Evolutionary conservation across 1,284 basidiomycete species (phyloP).

Genomic region (Pholiota adiposa): DNA sequence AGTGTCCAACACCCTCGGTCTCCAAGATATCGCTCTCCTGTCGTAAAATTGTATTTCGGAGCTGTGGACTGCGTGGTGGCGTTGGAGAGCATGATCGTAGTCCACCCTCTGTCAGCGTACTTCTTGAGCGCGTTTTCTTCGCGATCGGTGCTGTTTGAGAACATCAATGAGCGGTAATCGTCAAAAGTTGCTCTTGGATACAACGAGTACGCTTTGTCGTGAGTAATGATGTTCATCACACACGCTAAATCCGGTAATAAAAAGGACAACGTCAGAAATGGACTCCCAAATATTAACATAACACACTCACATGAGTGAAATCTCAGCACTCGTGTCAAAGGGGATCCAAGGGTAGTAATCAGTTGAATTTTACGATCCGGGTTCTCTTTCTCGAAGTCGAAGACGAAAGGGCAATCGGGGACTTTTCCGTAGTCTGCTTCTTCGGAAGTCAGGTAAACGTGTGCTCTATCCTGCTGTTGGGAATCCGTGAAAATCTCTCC

Average conservation of each 20-base stretch:
- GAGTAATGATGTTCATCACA: slow-evolving; percentile 7
- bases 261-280: background rate
- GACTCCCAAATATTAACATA: background rate
- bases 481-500: background rate
- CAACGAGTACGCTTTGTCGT: slow-evolving; percentile 2
- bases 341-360: slow-evolving; percentile 30
- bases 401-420: slow-evolving; percentile 2
- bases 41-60: background rate
- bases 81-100: background rate
- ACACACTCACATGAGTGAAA: slow-evolving; percentile 48
- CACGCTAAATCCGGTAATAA: background rate
- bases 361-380: slow-evolving; percentile 38
- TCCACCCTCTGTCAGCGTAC: slow-evolving; percentile 2
- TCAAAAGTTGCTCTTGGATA: slow-evolving; percentile 5
- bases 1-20: slow-evolving; percentile 5
- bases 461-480: background rate
- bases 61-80: background rate
- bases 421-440: background rate
- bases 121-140: slow-evolving; percentile 1
- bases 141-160: background rate
- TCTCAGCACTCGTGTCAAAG: slow-evolving; percentile 39
- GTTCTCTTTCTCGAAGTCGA: slow-evolving; percentile 26
- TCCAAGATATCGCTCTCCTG: background rate
- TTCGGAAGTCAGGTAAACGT: background rate
- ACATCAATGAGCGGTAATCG: slow-evolving; percentile 2